Conservation (phyloP, 139 green algal species). For the Zygnema cylindricum region DNA sequence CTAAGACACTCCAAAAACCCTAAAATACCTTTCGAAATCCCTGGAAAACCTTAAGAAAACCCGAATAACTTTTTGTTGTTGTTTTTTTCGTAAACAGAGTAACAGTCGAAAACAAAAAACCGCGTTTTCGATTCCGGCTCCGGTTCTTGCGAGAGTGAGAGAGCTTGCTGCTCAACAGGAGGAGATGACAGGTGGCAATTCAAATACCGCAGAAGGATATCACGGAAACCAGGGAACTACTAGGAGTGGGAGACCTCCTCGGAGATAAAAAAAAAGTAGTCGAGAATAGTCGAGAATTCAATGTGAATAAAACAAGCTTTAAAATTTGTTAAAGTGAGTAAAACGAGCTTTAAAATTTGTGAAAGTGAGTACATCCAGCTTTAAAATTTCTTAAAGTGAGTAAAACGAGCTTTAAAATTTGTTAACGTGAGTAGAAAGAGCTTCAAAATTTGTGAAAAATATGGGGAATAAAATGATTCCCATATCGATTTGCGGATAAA, state of each 20-base stretch:
- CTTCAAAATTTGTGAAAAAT: not conserved
- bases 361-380: not conserved
- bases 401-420: not conserved
- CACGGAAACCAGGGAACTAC: not conserved
- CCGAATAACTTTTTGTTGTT: not conserved
- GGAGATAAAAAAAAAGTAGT: not conserved
- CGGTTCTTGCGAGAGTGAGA: constrained; percentile 38
- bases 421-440: not conserved
- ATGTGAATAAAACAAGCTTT: not conserved
- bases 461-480: not conserved
- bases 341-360: not conserved
- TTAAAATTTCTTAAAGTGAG: not conserved
- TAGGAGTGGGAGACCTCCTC: not conserved
- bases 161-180: constrained; percentile 37
- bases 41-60: not conserved
- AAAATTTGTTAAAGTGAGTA: not conserved
- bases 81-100: not conserved
- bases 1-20: too few relatives aligned
- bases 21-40: not conserved
- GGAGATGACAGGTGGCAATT: too few relatives aligned
- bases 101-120: not conserved
- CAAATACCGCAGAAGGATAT: not conserved
- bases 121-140: constrained; percentile 22
- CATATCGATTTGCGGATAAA: not conserved
- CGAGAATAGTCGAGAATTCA: not conserved